These are phyloP conservation scores for Cladorrhinum sp. DNA, from an alignment of 2,329 filamentous ascomycete species.

Conservation along the genomic window DNA sequence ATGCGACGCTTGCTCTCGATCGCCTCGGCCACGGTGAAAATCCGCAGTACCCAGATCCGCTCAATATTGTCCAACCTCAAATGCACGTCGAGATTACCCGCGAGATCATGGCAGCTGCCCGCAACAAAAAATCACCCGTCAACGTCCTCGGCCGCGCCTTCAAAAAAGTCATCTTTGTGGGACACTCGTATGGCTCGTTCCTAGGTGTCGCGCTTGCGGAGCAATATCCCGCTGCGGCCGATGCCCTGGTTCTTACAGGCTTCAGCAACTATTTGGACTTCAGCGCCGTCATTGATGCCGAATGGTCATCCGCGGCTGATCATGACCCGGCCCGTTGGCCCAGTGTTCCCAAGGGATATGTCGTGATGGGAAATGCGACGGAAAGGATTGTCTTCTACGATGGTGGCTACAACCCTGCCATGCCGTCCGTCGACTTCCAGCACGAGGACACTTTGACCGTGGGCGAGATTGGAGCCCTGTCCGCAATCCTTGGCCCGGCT, in stretches of 20 bases:
- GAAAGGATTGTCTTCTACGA: slow-evolving; percentile 7
- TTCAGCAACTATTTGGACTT: slow-evolving; percentile 15
- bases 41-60: slow-evolving; percentile 14
- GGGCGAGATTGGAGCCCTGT: slow-evolving; percentile 16
- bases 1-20: slow-evolving; percentile 20
- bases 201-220: slow-evolving; percentile 10
- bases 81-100: slow-evolving; percentile 19
- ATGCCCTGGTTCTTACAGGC: slow-evolving; percentile 18
- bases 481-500: slow-evolving; percentile 3
- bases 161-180: slow-evolving; percentile 14
- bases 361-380: slow-evolving; percentile 2
- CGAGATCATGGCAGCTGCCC: slow-evolving; percentile 13
- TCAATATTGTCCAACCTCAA: slow-evolving; percentile 12
- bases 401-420: background rate
- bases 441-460: slow-evolving; percentile 12
- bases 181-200: slow-evolving; percentile 21
- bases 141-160: slow-evolving; percentile 7
- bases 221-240: slow-evolving; percentile 9
- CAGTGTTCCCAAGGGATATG: slow-evolving; percentile 12
- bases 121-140: background rate
- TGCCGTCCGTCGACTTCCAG: slow-evolving; percentile 16
- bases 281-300: slow-evolving; percentile 2
- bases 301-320: background rate
- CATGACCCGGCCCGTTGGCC: slow-evolving; percentile 6
- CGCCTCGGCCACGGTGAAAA: slow-evolving; percentile 20